Base-by-base conservation (phyloP, 2,329 filamentous ascomycete species). In the Metarhizium guizhouense region DNA sequence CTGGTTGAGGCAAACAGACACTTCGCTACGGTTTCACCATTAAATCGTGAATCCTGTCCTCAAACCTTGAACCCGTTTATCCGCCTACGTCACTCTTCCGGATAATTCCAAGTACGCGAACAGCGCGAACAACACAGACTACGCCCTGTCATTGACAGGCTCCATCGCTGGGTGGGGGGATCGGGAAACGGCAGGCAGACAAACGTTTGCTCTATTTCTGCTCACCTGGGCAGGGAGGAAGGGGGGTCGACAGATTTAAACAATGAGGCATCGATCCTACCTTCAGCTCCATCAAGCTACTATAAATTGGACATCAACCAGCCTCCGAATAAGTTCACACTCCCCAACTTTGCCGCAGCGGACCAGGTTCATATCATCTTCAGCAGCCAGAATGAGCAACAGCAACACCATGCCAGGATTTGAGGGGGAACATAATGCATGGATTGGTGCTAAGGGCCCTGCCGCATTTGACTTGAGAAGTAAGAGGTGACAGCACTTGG, bases 391-490 rank as follows among this genome's bases (percentile, higher is more conserved):
- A 40, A 58, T 55, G 58, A 51, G 13, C 13, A 16, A 32, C 29
- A 36, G 11, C 42, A 45, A 47, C 36, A 16, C 40, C 16, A 8
- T 13, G 32, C n/a, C 25, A 14, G 42, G n/a, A 10, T 18, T 36
- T 16, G 25, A 43, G 30, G 38, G 43, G 13, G 50, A 54, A 32
- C 57, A 53, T 48, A 58, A 55, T 54, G 53, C 58, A 40, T 63
- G 61, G 61, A n/a, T 59, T 20, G 60, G 61, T 7, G 56, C 53
- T 42, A 57, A 58, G 20, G 60, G 61, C 5, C 56, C 61, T 10
- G 55, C 56, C 13, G 55, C 61, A 5, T 10, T 61, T 20, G 61
- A 63, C 47, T 38, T 63, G 43, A 57, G 61, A 49, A 63, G 61
- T 63, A 49, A 60, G 59, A 43, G 20, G n/a, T 8, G 34, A 38